Conservation (phyloP, 208 protist species). For the Trypanosoma conorhini region DNA sequence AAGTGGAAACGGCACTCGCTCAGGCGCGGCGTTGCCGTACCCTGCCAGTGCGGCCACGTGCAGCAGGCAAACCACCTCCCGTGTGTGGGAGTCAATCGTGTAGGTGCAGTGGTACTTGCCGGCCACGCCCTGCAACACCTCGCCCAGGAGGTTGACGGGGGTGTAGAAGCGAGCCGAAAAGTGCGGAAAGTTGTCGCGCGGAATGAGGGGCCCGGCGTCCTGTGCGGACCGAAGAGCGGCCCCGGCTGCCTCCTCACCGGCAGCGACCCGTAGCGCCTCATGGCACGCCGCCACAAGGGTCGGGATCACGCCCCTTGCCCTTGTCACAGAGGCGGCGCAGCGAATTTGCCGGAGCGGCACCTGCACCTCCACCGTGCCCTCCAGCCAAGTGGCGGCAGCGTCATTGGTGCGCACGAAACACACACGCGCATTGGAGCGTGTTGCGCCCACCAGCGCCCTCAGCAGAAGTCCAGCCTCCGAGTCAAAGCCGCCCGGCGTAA, state of each 20-base stretch:
- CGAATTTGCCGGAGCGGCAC: conserved; percentile 17
- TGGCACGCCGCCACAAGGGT: conserved; percentile 11
- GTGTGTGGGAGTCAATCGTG: conserved; percentile 18
- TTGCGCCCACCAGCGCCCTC: conserved; percentile 8
- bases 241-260: neutral
- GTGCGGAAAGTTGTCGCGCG: conserved; percentile 45
- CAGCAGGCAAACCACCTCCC: conserved; percentile 28
- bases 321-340: conserved; percentile 10
- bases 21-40: conserved; percentile 16
- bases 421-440: neutral
- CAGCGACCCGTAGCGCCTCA: conserved; percentile 4
- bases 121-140: conserved; percentile 55
- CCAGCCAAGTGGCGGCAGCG: conserved; percentile 9
- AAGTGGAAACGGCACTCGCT: conserved; percentile 29
- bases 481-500: neutral
- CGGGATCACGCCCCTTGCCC: conserved; percentile 20
- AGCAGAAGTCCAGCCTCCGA: conserved; percentile 29
- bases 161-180: conserved; percentile 57
- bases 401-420: conserved; percentile 22
- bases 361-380: conserved; percentile 29
- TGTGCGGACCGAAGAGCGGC: conserved; percentile 19
- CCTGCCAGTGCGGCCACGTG: conserved; percentile 18
- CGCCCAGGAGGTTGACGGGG: conserved; percentile 51
- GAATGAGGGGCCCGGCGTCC: conserved; percentile 24
- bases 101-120: conserved; percentile 64